A percentile compares a stretch with the other conserved stretches of the same genome.
Conservation (phyloP, 345 rosid species). For the Punica granatum region DNA sequence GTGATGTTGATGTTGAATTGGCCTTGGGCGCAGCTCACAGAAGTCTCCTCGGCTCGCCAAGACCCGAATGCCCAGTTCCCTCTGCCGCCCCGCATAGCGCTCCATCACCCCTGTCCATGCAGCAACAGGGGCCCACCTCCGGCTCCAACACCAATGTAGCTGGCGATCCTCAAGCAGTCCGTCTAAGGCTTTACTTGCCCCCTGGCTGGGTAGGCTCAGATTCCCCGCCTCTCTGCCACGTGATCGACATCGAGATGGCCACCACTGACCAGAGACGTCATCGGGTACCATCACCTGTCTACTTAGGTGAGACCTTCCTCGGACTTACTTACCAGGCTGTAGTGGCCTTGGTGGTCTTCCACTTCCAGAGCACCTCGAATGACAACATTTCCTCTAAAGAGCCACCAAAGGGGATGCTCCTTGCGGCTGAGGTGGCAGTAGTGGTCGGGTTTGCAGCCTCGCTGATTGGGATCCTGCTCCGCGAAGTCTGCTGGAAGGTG, state of each 20-base stretch:
- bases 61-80: no score
- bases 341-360: constrained; percentile 7
- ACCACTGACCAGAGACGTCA: not conserved
- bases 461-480: constrained; percentile 7
- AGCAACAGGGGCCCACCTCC: not conserved
- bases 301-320: constrained; percentile 6
- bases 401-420: not conserved
- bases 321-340: constrained; percentile 7
- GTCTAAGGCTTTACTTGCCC: not conserved
- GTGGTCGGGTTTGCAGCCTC: constrained; percentile 5
- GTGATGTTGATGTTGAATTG: no score
- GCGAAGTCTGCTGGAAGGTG: not conserved
- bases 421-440: constrained; percentile 3
- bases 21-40: no score
- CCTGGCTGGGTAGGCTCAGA: not conserved
- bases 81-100: no score
- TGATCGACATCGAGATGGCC: not conserved
- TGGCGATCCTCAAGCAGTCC: not conserved
- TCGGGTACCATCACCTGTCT: not conserved
- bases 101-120: no score
- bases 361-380: constrained; percentile 1
- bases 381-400: not conserved
- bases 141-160: not conserved
- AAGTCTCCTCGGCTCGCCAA: no score
- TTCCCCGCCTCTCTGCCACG: not conserved